Evolutionary conservation across 73 alveolate species (phyloP).

Genomic region (Symbiodinium natans): DNA sequence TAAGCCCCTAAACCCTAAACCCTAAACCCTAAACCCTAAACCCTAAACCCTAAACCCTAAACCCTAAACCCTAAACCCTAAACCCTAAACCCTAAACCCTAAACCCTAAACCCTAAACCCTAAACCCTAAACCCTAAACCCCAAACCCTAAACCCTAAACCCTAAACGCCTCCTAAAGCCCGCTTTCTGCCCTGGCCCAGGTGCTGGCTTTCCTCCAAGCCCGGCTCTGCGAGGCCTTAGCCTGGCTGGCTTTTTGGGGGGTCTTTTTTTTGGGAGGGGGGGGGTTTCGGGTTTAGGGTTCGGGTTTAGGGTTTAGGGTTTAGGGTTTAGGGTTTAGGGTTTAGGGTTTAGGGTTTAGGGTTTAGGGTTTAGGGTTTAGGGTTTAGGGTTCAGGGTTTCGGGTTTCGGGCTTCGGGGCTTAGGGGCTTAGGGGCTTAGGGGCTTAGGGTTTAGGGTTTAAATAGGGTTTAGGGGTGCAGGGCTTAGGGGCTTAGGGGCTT

Average conservation of each 20-base stretch:
- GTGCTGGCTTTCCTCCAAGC: conserved; percentile 49
- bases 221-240: conserved; percentile 36
- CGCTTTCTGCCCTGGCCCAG: background rate
- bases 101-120: background rate
- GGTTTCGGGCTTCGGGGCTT: background rate
- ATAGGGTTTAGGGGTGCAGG: too few relatives aligned
- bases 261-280: too few relatives aligned
- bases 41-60: background rate
- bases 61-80: background rate
- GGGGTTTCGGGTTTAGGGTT: too few relatives aligned
- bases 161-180: background rate
- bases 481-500: too few relatives aligned
- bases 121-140: background rate
- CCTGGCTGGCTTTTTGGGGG: background rate
- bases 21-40: background rate
- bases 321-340: background rate
- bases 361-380: background rate
- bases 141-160: background rate
- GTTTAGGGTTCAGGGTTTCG: background rate
- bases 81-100: background rate
- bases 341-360: background rate
- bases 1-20: background rate
- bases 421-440: background rate
- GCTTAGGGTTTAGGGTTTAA: background rate
- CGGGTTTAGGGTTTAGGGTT: too few relatives aligned